A percentile compares a stretch with the other conserved stretches of the same genome.
Conservation (phyloP, 2,329 filamentous ascomycete genomes). For the Xylariaceae sp. region DNA sequence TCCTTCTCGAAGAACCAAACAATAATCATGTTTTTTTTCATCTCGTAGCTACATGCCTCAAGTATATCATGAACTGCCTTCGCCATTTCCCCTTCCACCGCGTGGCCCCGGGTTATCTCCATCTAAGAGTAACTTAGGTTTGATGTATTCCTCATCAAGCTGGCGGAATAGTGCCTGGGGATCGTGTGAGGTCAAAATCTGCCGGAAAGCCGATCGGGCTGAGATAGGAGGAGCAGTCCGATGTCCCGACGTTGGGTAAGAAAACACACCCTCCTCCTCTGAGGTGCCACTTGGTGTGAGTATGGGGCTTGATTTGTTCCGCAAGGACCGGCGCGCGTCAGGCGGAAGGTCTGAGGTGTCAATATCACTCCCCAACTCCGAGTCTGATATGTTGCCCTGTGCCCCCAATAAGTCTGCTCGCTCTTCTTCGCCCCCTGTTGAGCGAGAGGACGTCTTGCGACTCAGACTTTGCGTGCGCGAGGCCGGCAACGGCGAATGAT, state of each 20-base stretch:
- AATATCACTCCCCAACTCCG: constrained; percentile 59
- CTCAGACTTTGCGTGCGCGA: constrained; percentile 44
- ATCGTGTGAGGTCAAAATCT: constrained; percentile 81
- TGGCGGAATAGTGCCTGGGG: constrained; percentile 87
- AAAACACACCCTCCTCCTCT: constrained; percentile 29
- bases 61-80: constrained; percentile 20
- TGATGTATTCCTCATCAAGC: constrained; percentile 93
- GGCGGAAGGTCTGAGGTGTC: constrained; percentile 64
- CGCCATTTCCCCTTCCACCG: constrained; percentile 22
- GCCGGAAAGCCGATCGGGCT: constrained; percentile 71
- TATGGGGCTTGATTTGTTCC: constrained; percentile 35
- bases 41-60: neutral
- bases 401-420: constrained; percentile 52
- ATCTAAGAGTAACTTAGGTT: constrained; percentile 83
- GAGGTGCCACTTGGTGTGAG: constrained; percentile 25
- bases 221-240: constrained; percentile 48
- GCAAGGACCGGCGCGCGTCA: constrained; percentile 45
- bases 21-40: neutral
- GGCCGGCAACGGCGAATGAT: constrained; percentile 41
- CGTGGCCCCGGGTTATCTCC: constrained; percentile 39
- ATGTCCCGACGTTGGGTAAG: constrained; percentile 31
- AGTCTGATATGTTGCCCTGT: constrained; percentile 45
- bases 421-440: constrained; percentile 42
- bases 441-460: constrained; percentile 48
- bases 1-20: too few relatives aligned